A percentile compares a stretch with the other conserved stretches of the same genome.
These are phyloP conservation scores for Ganoderma resinaceum DNA, from an alignment of 1,284 basidiomycete species.

Conservation along the genomic window DNA sequence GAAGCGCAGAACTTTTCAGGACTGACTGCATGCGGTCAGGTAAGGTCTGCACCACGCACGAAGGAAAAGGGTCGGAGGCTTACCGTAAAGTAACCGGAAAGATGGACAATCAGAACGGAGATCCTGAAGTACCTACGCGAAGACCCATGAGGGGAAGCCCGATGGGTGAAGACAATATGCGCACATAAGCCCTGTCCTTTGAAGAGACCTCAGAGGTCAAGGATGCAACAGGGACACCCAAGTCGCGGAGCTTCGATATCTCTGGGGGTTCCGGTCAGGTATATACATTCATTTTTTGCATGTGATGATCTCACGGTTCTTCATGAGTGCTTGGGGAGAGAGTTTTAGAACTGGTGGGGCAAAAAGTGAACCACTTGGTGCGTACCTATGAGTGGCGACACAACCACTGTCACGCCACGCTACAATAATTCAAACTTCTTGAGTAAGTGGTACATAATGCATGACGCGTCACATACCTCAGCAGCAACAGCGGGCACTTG, in stretches of 20 bases:
- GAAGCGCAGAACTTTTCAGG: constrained; percentile 74
- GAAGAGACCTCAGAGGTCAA: constrained; percentile 71
- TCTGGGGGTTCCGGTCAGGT: constrained; percentile 50
- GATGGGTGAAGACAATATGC: background rate
- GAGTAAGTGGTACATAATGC: constrained; percentile 4
- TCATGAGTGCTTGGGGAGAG: constrained; percentile 75
- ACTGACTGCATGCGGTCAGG: constrained; percentile 53
- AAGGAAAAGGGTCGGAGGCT: constrained; percentile 33
- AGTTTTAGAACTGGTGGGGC: background rate
- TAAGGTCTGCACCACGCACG: background rate
- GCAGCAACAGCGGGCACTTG: constrained; percentile 84
- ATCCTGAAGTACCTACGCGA: constrained; percentile 65
- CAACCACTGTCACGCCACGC: constrained; percentile 79
- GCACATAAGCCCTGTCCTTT: constrained; percentile 53
- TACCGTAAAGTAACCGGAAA: constrained; percentile 78
- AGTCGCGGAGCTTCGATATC: constrained; percentile 64
- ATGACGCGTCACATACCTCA: constrained; percentile 46
- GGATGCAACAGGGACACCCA: constrained; percentile 65
- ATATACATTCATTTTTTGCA: background rate
- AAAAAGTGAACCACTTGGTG: constrained; percentile 10
- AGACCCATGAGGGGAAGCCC: background rate
- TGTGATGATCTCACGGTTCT: constrained; percentile 64
- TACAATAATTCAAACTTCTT: constrained; percentile 47
- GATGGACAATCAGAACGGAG: constrained; percentile 65
- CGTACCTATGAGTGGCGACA: constrained; percentile 81